A percentile compares a stretch with the other conserved stretches of the same genome.
phyloP scores from a whole-genome alignment of 169 alveolate species.

The Cryptosporidium andersoni region DNA sequence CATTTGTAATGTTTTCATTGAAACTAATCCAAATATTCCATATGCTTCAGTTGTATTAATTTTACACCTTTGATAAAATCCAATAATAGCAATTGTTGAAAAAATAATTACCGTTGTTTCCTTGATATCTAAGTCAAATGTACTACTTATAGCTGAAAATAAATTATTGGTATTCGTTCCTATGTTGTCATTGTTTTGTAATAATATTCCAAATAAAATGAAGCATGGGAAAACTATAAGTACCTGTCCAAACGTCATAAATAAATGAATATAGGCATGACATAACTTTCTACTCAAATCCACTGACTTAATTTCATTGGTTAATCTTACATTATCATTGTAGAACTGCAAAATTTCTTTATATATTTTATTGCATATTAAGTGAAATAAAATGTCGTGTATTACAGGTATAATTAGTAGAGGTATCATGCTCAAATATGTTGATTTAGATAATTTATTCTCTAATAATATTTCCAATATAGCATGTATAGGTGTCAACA shows the following conservation, averaged over 20 bases:
- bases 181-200: not conserved
- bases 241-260: constrained; percentile 63
- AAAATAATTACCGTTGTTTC: constrained; percentile 10
- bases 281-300: constrained; percentile 10
- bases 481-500: too few relatives aligned
- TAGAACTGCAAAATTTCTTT: constrained; percentile 10
- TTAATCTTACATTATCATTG: not conserved
- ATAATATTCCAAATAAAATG: not conserved
- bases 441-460: not conserved
- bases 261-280: constrained; percentile 32
- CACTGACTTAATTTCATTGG: not conserved
- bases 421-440: not conserved
- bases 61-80: constrained; percentile 59
- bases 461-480: too few relatives aligned
- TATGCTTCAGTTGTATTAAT: constrained; percentile 34
- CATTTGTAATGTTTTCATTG: constrained; percentile 57
- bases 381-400: constrained; percentile 45
- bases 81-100: constrained; percentile 57
- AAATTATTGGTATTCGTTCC: not conserved
- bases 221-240: constrained; percentile 41
- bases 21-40: constrained; percentile 31
- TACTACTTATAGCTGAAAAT: not conserved
- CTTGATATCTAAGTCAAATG: constrained; percentile 14
- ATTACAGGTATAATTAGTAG: constrained; percentile 28
- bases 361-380: constrained; percentile 25